Percentiles rank a stretch among this genome's conserved stretches.
phyloP scores from a whole-genome alignment of 2,329 filamentous ascomycete genomes.

The Neonectria punicea region DNA sequence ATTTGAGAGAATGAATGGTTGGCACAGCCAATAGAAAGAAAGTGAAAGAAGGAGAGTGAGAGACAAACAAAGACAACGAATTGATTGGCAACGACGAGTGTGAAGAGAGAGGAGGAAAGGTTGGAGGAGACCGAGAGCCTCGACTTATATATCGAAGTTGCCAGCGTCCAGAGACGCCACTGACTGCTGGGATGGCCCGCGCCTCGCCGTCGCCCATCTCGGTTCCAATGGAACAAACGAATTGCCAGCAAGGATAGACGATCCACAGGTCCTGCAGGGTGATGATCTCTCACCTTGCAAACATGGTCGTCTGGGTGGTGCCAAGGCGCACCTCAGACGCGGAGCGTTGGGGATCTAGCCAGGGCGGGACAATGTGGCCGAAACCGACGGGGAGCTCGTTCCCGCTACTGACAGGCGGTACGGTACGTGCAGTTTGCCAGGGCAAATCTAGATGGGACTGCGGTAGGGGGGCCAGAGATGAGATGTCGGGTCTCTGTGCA shows the following conservation, averaged over 20 bases:
- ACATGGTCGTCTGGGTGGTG: conserved; percentile 14
- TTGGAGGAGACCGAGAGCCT: conserved; percentile 2
- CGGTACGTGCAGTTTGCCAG: background rate
- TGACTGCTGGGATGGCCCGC: conserved; percentile 9
- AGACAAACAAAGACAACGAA: conserved; percentile 28
- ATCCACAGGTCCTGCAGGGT: conserved; percentile 17
- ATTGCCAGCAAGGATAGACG: conserved; percentile 8
- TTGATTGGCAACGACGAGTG: conserved; percentile 40
- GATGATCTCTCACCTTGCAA: conserved; percentile 17
- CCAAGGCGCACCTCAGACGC: conserved; percentile 31
- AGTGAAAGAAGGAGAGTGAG: conserved; percentile 35
- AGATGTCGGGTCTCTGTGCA: background rate
- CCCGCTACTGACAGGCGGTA: background rate
- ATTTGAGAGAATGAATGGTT: conserved; percentile 42
- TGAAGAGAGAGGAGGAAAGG: conserved; percentile 20
- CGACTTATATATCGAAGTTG: conserved; percentile 37
- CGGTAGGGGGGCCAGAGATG: background rate
- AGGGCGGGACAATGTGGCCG: conserved; percentile 1
- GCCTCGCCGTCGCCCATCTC: conserved; percentile 13
- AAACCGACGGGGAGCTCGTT: background rate
- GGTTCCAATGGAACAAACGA: conserved; percentile 11
- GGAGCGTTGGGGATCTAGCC: conserved; percentile 25
- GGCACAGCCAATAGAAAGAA: conserved; percentile 46
- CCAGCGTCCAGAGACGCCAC: background rate
- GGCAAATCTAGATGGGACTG: conserved; percentile 27